Evolutionary conservation across 768 basidiomycete species (phyloP).

Genomic region (Panus rudis): DNA sequence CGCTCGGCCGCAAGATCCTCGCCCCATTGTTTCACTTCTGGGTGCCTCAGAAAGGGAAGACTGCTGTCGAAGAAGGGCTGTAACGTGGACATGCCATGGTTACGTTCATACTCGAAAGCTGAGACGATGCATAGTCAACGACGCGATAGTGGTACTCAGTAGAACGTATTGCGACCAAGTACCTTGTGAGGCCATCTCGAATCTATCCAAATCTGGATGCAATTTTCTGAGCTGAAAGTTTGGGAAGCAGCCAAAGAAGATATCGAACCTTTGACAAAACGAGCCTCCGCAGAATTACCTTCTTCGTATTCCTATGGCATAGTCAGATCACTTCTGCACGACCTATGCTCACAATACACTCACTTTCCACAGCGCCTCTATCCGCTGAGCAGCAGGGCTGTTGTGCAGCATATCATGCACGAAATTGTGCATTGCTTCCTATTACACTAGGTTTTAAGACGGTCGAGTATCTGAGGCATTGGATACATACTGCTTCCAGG

Average conservation of each 20-base stretch:
- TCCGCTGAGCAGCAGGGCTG: constrained; percentile 58
- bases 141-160: no score
- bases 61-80: constrained; percentile 81
- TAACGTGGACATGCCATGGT: constrained; percentile 38
- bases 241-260: background rate
- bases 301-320: constrained; percentile 73
- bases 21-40: constrained; percentile 72
- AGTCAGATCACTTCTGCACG: background rate
- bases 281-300: constrained; percentile 63
- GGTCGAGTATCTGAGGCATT: background rate
- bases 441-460: constrained; percentile 2
- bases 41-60: constrained; percentile 61
- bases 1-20: constrained; percentile 47
- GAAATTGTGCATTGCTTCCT: constrained; percentile 91
- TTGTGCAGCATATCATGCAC: constrained; percentile 83
- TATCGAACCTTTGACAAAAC: constrained; percentile 74
- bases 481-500: constrained; percentile 64
- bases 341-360: constrained; percentile 8
- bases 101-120: constrained; percentile 73
- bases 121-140: background rate
- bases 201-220: constrained; percentile 66
- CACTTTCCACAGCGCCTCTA: constrained; percentile 68
- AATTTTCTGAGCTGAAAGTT: background rate
- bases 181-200: constrained; percentile 88
- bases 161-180: no score